phyloP scores from a whole-genome alignment of 2,329 filamentous ascomycete genomes.

The Stenocarpella maydis region DNA sequence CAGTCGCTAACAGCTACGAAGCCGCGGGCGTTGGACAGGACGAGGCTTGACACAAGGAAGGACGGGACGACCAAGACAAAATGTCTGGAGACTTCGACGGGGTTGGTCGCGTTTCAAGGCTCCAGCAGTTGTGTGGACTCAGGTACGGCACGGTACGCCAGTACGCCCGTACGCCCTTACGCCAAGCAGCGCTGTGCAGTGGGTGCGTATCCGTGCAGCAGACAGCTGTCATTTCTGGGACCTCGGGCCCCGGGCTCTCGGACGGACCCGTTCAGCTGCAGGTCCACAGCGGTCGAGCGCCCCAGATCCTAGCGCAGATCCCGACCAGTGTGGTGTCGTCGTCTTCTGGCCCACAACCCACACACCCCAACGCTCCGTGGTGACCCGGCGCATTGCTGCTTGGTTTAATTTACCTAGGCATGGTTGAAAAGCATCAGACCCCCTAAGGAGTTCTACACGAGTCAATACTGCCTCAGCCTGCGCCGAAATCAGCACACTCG shows the following conservation, averaged over 20 bases:
- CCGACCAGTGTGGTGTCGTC: not conserved
- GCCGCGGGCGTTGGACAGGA: not conserved
- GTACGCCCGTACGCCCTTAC: not conserved
- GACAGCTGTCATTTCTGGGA: conserved; percentile 22
- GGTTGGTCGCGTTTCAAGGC: conserved; percentile 17
- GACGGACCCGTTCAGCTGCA: conserved; percentile 21
- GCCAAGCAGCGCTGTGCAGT: no score
- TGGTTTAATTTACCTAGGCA: no score
- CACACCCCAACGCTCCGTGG: not conserved
- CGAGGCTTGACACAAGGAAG: not conserved
- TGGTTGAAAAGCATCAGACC: not conserved
- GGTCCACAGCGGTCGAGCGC: not conserved
- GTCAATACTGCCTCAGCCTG: not conserved
- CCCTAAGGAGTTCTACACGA: not conserved
- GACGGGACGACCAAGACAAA: conserved; percentile 9
- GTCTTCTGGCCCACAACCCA: not conserved
- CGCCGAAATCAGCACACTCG: no score
- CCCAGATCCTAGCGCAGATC: conserved; percentile 25
- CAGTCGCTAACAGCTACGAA: not conserved
- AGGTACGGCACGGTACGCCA: no score
- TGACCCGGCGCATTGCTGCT: not conserved
- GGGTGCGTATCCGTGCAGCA: not conserved
- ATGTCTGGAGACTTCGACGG: conserved; percentile 15
- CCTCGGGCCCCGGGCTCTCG: conserved; percentile 14
- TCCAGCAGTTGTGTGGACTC: not conserved